Percentiles rank a stretch among this genome's conserved stretches.
Conservation (phyloP, 2,329 filamentous ascomycete genomes). For the Exophiala alcalophila region DNA sequence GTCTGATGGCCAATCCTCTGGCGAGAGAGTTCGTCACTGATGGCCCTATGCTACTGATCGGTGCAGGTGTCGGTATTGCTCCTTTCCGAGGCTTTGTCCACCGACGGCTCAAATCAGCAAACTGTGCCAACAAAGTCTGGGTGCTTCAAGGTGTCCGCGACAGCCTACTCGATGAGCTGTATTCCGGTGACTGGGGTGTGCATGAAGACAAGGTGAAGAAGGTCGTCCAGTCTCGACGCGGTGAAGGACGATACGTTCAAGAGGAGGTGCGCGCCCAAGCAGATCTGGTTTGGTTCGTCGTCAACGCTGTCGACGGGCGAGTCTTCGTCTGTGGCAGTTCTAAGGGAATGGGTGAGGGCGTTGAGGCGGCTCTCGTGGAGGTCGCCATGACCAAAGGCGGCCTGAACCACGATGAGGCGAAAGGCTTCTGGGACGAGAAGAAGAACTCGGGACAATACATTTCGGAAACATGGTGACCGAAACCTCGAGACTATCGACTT, state of each 20-base stretch:
- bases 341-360: slow-evolving; percentile 96
- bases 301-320: slow-evolving; percentile 91
- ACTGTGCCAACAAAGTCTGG: slow-evolving; percentile 98
- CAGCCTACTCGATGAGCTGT: slow-evolving; percentile 89
- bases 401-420: slow-evolving; percentile 74
- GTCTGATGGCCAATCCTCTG: slow-evolving; percentile 93
- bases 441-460: slow-evolving; percentile 93
- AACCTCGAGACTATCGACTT: too few relatives aligned
- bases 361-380: slow-evolving; percentile 80
- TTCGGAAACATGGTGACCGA: slow-evolving; percentile 53
- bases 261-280: slow-evolving; percentile 89
- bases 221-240: slow-evolving; percentile 71
- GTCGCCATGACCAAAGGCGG: slow-evolving; percentile 93
- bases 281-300: slow-evolving; percentile 96
- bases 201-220: slow-evolving; percentile 84
- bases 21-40: slow-evolving; percentile 88
- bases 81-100: slow-evolving; percentile 98
- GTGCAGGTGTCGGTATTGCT: slow-evolving; percentile 92
- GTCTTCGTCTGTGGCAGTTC: slow-evolving; percentile 95
- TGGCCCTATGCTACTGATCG: slow-evolving; percentile 95
- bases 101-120: slow-evolving; percentile 86
- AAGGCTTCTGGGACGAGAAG: slow-evolving; percentile 87
- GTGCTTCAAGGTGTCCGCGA: slow-evolving; percentile 93
- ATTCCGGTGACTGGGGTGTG: slow-evolving; percentile 92
- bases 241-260: slow-evolving; percentile 88